Evolutionary conservation across 2,329 filamentous ascomycete species (phyloP).

Genomic region (Pseudopithomyces chartarum): DNA sequence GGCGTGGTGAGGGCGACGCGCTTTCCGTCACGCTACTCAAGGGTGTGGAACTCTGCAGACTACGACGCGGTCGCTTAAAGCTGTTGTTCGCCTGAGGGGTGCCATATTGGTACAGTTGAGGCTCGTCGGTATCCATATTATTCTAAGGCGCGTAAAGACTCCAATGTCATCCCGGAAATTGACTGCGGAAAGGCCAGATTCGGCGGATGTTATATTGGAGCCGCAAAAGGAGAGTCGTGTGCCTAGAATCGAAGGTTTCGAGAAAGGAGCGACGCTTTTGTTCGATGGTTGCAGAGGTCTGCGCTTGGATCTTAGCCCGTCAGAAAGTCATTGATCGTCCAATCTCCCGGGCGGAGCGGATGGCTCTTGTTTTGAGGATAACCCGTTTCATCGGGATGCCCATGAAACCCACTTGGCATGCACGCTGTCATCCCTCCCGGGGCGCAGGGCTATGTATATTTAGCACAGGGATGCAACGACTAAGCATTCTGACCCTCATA

Average conservation of each 20-base stretch:
- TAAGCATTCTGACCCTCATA: slow-evolving; percentile 19
- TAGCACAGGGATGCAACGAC: slow-evolving; percentile 30
- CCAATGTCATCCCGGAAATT: slow-evolving; percentile 44
- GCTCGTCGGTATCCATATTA: slow-evolving; percentile 46
- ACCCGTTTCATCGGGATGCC: slow-evolving; percentile 39
- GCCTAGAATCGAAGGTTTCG: slow-evolving; percentile 38
- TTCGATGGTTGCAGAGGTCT: slow-evolving; percentile 34
- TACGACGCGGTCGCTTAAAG: slow-evolving; percentile 46
- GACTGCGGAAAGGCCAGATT: slow-evolving; percentile 36
- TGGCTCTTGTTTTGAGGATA: slow-evolving; percentile 47
- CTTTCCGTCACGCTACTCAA: slow-evolving; percentile 43
- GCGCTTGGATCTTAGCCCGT: slow-evolving; percentile 41
- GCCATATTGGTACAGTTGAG: slow-evolving; percentile 43
- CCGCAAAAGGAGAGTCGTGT: slow-evolving; percentile 23
- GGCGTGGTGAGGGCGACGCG: slow-evolving; percentile 42
- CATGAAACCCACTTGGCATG: slow-evolving; percentile 44
- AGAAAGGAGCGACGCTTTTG: slow-evolving; percentile 41
- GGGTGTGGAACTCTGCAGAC: slow-evolving; percentile 43
- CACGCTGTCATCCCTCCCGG: slow-evolving; percentile 37
- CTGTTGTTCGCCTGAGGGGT: slow-evolving; percentile 41
- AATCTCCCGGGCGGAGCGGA: slow-evolving; percentile 47
- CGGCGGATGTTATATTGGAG: slow-evolving; percentile 28
- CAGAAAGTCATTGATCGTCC: slow-evolving; percentile 48
- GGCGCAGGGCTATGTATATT: slow-evolving; percentile 38
- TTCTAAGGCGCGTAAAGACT: slow-evolving; percentile 32